Percentiles rank a stretch among this genome's conserved stretches.
These are phyloP conservation scores for Kitagawia praeruptora DNA, from an alignment of 129 eudicot genomes.

Conservation along the genomic window DNA sequence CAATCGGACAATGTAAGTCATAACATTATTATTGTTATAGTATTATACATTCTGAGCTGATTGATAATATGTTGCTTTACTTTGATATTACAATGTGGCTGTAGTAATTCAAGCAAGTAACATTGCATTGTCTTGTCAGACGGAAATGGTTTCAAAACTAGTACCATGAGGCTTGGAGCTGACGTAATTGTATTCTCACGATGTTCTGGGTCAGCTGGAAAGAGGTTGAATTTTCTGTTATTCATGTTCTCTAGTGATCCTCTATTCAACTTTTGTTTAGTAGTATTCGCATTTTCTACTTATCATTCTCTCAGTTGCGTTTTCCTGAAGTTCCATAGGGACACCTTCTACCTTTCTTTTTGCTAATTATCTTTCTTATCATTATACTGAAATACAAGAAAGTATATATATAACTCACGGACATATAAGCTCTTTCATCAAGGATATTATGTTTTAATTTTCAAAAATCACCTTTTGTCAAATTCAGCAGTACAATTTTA, in stretches of 20 bases:
- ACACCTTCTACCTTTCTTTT: background rate
- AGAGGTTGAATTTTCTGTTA: conserved; percentile 33
- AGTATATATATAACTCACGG: background rate
- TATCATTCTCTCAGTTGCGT: background rate
- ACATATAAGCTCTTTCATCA: background rate
- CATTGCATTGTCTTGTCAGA: conserved; percentile 38
- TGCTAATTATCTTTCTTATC: background rate
- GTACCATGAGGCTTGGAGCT: conserved; percentile 99
- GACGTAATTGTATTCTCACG: conserved; percentile 95
- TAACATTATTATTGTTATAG: background rate
- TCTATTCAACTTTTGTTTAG: background rate
- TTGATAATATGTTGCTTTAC: background rate
- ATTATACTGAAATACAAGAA: background rate
- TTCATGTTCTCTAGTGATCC: background rate
- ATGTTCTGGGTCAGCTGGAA: conserved; percentile 46
- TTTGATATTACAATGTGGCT: background rate
- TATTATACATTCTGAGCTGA: background rate
- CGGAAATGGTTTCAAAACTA: conserved; percentile 96
- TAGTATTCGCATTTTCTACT: background rate
- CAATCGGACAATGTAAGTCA: conserved; percentile 85
- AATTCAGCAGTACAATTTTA: background rate
- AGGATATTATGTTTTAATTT: background rate
- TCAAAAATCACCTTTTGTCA: background rate
- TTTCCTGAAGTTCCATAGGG: background rate
- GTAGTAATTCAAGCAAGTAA: background rate